Conservation (phyloP, 2,329 filamentous ascomycete species). For the Coniochaeta sp. region DNA sequence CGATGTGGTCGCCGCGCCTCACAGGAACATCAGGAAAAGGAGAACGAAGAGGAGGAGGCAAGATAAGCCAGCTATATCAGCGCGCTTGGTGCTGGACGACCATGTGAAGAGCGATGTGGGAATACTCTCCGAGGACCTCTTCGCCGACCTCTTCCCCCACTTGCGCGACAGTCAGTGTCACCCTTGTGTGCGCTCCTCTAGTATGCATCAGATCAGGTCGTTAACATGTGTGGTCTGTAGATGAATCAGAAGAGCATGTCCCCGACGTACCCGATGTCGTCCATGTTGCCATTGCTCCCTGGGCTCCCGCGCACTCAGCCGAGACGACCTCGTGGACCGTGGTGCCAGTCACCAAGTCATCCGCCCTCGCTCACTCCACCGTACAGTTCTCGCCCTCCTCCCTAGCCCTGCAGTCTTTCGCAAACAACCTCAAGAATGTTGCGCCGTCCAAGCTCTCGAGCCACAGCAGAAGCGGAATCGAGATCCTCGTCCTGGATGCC, state of each 20-base stretch:
- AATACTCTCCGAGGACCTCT: slow-evolving; percentile 79
- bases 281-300: slow-evolving; percentile 68
- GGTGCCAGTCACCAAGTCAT: slow-evolving; percentile 63
- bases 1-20: slow-evolving; percentile 13
- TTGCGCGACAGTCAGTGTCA: slow-evolving; percentile 44
- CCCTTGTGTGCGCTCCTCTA: slow-evolving; percentile 13
- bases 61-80: slow-evolving; percentile 70
- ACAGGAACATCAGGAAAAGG: slow-evolving; percentile 29
- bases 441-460: slow-evolving; percentile 69
- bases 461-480: slow-evolving; percentile 69
- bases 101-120: slow-evolving; percentile 80
- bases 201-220: not conserved
- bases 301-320: slow-evolving; percentile 51
- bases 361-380: slow-evolving; percentile 65
- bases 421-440: slow-evolving; percentile 62
- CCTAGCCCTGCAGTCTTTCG: slow-evolving; percentile 70
- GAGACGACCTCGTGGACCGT: slow-evolving; percentile 75
- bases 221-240: slow-evolving; percentile 8
- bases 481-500: slow-evolving; percentile 77
- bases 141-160: slow-evolving; percentile 70
- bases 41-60: slow-evolving; percentile 49
- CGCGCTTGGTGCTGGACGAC: slow-evolving; percentile 77
- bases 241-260: slow-evolving; percentile 19
- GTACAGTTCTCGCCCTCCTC: slow-evolving; percentile 72
- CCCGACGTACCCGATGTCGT: slow-evolving; percentile 33